A percentile compares a stretch with the other conserved stretches of the same genome.
These are phyloP conservation scores for Daedaleopsis nitida DNA, from an alignment of 768 basidiomycete genomes.

Conservation along the genomic window DNA sequence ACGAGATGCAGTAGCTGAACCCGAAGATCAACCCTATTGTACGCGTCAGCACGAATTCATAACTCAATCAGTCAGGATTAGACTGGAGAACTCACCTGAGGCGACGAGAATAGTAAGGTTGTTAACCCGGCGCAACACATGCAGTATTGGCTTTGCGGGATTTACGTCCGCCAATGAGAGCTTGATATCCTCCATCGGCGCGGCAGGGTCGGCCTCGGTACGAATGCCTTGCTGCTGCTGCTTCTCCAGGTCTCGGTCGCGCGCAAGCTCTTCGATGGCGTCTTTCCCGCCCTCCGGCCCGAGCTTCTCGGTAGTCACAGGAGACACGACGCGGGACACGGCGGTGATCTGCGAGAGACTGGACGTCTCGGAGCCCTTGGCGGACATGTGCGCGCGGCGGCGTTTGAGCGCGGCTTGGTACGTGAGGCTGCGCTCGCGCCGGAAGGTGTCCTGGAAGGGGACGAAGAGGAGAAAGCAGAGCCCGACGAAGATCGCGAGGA, in stretches of 20 bases:
- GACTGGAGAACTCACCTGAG: constrained; percentile 50
- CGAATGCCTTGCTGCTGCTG: constrained; percentile 26
- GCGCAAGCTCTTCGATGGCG: constrained; percentile 2
- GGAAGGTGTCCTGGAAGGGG: constrained; percentile 82
- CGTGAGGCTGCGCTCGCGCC: constrained; percentile 76
- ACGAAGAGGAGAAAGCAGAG: constrained; percentile 57
- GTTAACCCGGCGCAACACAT: constrained; percentile 60
- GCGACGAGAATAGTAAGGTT: constrained; percentile 67
- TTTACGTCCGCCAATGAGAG: constrained; percentile 72
- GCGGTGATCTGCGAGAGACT: constrained; percentile 27
- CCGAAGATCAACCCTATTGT: constrained; percentile 67
- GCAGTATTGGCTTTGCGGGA: constrained; percentile 62
- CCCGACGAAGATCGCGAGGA: constrained; percentile 66
- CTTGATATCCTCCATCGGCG: constrained; percentile 37
- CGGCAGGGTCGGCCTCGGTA: background rate
- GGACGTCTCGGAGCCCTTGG: constrained; percentile 26
- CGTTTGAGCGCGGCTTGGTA: constrained; percentile 70
- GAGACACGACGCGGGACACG: constrained; percentile 9
- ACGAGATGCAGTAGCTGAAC: constrained; percentile 67
- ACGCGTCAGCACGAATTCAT: background rate
- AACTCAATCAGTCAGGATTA: background rate
- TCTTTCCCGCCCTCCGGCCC: background rate
- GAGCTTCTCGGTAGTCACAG: background rate
- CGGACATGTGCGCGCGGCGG: constrained; percentile 29
- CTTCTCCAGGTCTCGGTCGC: constrained; percentile 20